Percentiles rank a stretch among this genome's conserved stretches.
These are phyloP conservation scores for Delitschia confertaspora DNA, from an alignment of 495 filamentous ascomycete species.

Conservation along the genomic window DNA sequence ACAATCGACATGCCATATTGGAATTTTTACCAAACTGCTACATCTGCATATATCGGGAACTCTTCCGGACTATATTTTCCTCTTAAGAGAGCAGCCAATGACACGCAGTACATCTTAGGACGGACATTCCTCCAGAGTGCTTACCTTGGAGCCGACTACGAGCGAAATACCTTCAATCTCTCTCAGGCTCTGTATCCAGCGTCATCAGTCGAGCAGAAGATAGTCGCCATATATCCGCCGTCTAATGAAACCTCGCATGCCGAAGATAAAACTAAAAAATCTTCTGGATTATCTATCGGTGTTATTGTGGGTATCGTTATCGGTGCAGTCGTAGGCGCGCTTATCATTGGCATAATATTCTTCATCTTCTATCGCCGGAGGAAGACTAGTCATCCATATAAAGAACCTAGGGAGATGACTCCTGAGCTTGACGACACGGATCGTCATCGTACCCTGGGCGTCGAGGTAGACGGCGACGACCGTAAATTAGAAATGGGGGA, in stretches of 20 bases:
- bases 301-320: conserved; percentile 31
- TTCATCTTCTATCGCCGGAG: conserved; percentile 13
- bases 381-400: background rate
- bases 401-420: conserved; percentile 8
- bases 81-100: conserved; percentile 29
- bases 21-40: conserved; percentile 31
- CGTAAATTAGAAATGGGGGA: conserved; percentile 13
- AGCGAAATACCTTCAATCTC: conserved; percentile 30
- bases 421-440: conserved; percentile 21
- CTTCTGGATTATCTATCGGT: conserved; percentile 14
- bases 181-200: conserved; percentile 29
- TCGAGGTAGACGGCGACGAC: conserved; percentile 3
- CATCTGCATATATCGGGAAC: conserved; percentile 21
- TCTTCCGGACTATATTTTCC: conserved; percentile 32
- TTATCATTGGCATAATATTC: conserved; percentile 6
- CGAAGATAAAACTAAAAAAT: background rate
- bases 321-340: conserved; percentile 8
- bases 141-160: conserved; percentile 31
- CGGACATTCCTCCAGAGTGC: conserved; percentile 34
- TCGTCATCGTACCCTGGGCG: background rate
- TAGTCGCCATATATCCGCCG: conserved; percentile 30
- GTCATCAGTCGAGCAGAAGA: conserved; percentile 12
- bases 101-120: conserved; percentile 32
- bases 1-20: conserved; percentile 32
- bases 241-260: conserved; percentile 1